Evolutionary conservation across 306 rosid genomes (phyloP), one percentile per base, ranked within the genome.

Genomic region (Pterocarpus macrocarpus): DNA sequence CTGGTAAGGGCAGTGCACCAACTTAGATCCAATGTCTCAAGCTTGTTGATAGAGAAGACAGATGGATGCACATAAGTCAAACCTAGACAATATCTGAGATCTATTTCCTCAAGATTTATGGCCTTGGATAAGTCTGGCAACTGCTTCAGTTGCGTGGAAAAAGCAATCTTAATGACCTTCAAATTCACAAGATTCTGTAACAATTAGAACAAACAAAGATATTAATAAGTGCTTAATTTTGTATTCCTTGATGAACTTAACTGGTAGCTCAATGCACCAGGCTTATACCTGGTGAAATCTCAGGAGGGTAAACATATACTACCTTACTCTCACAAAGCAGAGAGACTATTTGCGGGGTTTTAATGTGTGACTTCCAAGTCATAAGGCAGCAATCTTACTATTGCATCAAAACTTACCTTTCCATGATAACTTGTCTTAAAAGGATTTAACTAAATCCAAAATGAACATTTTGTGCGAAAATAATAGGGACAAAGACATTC

Each of bases 41-140:
- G 77, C 56, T 81, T 81, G 3, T 68, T 10, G 10, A 81, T 64
- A 22, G 56, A 35, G 30, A 71, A 71, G 33, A 83, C 13, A 2
- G 82, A 83, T 43, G 82, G 52, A 55, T 77, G 82, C 5, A 83
- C 50, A 8, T 69, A n/a, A n/a, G 36, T 15, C 17, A 81, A 33
- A 14, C 64, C 4, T 16, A 1, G 2, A 56, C 80, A 74, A 0
- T 30, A 2, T 1, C 70, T 14, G 14, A 64, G 55, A 74, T 74
- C 75, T 5, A 81, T 45, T 4, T 0, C 14, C 44, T 52, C 9
- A 22, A 83, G 80, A 28, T 72, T 64, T 43, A n/a, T 73, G 34
- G 80, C 83, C 34, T 30, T 64, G 13, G 86, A 72, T 6, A 83
- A 45, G 34, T 83, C 80, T 56, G 79, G 71, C 0, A 78, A 45